A percentile compares a stretch with the other conserved stretches of the same genome.
phyloP scores from a whole-genome alignment of 768 basidiomycete genomes.

The Tylopilus balloui region DNA sequence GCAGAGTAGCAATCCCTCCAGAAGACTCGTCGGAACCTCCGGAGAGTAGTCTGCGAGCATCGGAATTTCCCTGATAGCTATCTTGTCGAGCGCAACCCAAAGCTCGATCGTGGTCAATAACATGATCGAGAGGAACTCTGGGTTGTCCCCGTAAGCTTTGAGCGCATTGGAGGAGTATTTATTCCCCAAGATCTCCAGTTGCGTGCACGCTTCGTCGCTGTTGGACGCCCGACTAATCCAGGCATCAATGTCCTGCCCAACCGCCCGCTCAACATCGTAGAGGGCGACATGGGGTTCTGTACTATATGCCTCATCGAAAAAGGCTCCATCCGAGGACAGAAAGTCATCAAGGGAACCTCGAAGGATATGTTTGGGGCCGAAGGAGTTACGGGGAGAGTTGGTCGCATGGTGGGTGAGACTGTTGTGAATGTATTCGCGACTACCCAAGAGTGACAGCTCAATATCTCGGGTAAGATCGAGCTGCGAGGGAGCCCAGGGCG shows the following conservation, averaged over 20 bases:
- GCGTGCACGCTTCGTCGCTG: constrained; percentile 20
- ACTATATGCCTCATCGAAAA: constrained; percentile 13
- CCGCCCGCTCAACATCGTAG: constrained; percentile 36
- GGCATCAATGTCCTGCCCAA: constrained; percentile 28
- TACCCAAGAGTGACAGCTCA: constrained; percentile 30
- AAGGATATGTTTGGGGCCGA: not conserved
- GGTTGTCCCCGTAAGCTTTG: constrained; percentile 30
- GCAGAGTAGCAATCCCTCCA: constrained; percentile 42
- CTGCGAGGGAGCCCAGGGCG: constrained; percentile 29
- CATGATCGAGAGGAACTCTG: constrained; percentile 38
- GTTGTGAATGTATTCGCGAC: constrained; percentile 26
- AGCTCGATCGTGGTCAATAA: constrained; percentile 43
- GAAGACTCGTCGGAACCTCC: constrained; percentile 35
- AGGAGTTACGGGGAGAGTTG: not conserved
- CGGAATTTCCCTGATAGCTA: constrained; percentile 32
- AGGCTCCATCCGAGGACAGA: constrained; percentile 7
- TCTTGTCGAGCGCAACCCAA: constrained; percentile 45
- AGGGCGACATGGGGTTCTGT: constrained; percentile 21
- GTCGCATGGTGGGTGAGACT: not conserved
- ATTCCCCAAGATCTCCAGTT: constrained; percentile 26
- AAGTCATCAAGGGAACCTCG: constrained; percentile 19
- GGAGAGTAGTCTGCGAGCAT: constrained; percentile 44
- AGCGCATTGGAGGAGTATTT: constrained; percentile 27
- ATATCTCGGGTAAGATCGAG: constrained; percentile 31
- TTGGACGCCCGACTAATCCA: constrained; percentile 30